Evolutionary conservation across 441 rosid genomes (phyloP).

Genomic region (Erysimum pusillum): DNA sequence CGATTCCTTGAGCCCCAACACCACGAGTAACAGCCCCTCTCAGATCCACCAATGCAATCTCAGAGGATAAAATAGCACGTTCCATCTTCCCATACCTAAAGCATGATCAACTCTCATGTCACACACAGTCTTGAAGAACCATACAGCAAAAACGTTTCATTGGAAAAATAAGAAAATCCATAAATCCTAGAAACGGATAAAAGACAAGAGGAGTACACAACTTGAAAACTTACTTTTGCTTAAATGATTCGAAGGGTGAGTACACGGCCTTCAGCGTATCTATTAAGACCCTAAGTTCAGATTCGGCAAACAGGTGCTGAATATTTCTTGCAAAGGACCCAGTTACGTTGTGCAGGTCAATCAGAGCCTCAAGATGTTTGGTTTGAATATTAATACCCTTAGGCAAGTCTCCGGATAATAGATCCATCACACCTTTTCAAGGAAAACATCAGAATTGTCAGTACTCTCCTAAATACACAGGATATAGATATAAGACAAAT

Average conservation of each 20-base stretch:
- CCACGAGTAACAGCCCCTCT: constrained; percentile 99
- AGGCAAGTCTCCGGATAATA: constrained; percentile 90
- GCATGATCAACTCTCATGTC: constrained; percentile 42
- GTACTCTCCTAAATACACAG: constrained; percentile 26
- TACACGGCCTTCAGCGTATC: constrained; percentile 93
- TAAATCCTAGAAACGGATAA: constrained; percentile 18
- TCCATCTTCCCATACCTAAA: constrained; percentile 96
- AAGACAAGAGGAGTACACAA: constrained; percentile 21
- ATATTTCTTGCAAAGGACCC: constrained; percentile 91
- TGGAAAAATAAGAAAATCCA: constrained; percentile 2
- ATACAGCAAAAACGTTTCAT: background rate
- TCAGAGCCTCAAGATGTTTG: constrained; percentile 91
- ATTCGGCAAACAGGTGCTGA: constrained; percentile 92
- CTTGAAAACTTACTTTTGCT: constrained; percentile 73
- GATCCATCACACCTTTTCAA: constrained; percentile 80
- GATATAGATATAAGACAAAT: constrained; percentile 13
- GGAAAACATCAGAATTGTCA: constrained; percentile 40
- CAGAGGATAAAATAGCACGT: constrained; percentile 87
- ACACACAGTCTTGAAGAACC: constrained; percentile 37
- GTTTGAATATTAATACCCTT: constrained; percentile 91
- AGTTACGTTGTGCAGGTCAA: constrained; percentile 90
- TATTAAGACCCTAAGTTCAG: constrained; percentile 78
- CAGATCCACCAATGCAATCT: constrained; percentile 90
- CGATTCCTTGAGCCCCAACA: constrained; percentile 98
- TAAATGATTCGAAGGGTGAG: constrained; percentile 86